phyloP scores from a whole-genome alignment of 176 grass and related monocot species.

The Oropetium thomaeum region DNA sequence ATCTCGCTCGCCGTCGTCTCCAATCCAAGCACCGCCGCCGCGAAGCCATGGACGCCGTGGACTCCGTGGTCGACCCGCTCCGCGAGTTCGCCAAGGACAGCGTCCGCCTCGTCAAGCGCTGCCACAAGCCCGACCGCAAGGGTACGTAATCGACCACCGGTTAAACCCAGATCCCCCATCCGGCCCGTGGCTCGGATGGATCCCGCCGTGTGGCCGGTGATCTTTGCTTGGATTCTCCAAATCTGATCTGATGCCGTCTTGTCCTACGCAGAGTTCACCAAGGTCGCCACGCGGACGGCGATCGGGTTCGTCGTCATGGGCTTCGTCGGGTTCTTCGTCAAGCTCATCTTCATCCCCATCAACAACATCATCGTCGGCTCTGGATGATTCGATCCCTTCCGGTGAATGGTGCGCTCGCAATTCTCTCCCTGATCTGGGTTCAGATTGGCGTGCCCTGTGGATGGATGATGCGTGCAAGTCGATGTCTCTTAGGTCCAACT shows the following conservation, averaged over 20 bases:
- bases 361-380: constrained; percentile 97
- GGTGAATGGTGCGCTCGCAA: too few relatives aligned
- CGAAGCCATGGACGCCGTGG: constrained; percentile 83
- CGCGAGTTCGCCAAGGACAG: constrained; percentile 97
- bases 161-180: neutral
- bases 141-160: constrained; percentile 21
- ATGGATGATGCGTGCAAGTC: neutral
- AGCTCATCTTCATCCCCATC: constrained; percentile 96
- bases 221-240: neutral
- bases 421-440: neutral
- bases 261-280: constrained; percentile 62
- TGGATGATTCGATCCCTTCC: constrained; percentile 33
- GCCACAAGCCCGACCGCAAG: constrained; percentile 99
- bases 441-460: neutral
- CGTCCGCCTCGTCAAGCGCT: constrained; percentile 95
- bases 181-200: neutral
- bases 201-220: neutral
- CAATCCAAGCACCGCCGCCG: neutral
- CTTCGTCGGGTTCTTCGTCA: constrained; percentile 94
- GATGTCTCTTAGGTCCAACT: constrained; percentile 1
- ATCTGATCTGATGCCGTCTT: constrained; percentile 14
- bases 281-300: constrained; percentile 73
- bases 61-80: constrained; percentile 90
- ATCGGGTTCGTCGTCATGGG: constrained; percentile 95
- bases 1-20: neutral